Conservation (phyloP, 2,329 filamentous ascomycete species). For the Aspergillus sp. region DNA sequence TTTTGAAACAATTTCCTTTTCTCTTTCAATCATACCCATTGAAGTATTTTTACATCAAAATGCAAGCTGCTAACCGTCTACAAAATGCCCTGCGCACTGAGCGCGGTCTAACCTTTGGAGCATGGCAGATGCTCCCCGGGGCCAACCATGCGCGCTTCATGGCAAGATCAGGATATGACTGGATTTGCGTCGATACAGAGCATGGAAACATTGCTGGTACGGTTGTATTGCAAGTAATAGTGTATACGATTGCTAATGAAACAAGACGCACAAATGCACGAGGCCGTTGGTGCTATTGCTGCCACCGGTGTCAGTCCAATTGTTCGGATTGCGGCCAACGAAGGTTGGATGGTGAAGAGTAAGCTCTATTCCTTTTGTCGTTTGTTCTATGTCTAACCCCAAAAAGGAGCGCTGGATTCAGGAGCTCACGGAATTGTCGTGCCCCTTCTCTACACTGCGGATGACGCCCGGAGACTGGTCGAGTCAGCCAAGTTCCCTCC, state of each 20-base stretch:
- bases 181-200: constrained; percentile 52
- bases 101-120: constrained; percentile 47
- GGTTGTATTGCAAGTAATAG: background rate
- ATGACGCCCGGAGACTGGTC: constrained; percentile 50
- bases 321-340: constrained; percentile 50
- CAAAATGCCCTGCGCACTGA: constrained; percentile 48
- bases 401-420: constrained; percentile 50
- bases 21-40: background rate
- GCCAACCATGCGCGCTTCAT: constrained; percentile 51
- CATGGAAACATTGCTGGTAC: constrained; percentile 54
- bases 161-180: constrained; percentile 49
- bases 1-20: background rate
- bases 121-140: constrained; percentile 56
- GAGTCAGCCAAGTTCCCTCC: constrained; percentile 54
- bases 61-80: constrained; percentile 52
- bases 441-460: constrained; percentile 48
- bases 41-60: constrained; percentile 16
- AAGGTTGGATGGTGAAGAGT: constrained; percentile 60
- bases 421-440: constrained; percentile 57
- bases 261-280: constrained; percentile 45
- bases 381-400: background rate
- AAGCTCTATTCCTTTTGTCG: constrained; percentile 8
- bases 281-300: constrained; percentile 47
- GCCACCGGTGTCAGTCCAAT: constrained; percentile 39
- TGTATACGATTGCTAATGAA: background rate